phyloP scores from a whole-genome alignment of 2,329 filamentous ascomycete genomes.

The Colletotrichum coccodes region DNA sequence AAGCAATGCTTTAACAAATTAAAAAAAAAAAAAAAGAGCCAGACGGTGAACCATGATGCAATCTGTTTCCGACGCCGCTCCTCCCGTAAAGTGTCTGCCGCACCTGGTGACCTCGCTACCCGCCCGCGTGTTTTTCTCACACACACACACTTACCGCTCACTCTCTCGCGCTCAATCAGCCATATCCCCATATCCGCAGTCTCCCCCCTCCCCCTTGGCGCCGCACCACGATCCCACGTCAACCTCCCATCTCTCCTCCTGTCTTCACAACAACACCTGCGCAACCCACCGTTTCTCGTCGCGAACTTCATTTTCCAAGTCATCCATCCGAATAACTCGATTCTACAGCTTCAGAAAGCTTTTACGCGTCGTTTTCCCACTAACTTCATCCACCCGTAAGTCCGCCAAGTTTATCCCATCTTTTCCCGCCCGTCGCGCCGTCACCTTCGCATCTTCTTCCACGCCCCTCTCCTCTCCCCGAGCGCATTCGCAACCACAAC shows the following conservation, averaged over 20 bases:
- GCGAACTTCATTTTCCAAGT: neutral
- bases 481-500: constrained; percentile 7
- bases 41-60: neutral
- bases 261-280: constrained; percentile 6
- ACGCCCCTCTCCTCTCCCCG: neutral
- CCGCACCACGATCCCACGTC: constrained; percentile 8
- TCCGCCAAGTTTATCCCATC: neutral
- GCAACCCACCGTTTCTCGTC: neutral
- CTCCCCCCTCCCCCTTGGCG: neutral
- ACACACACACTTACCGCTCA: neutral
- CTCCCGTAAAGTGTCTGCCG: neutral
- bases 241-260: constrained; percentile 9
- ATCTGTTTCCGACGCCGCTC: neutral
- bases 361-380: neutral
- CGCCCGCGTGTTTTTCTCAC: neutral
- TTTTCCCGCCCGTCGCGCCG: constrained; percentile 1
- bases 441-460: neutral
- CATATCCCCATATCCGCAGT: constrained; percentile 10
- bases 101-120: constrained; percentile 5
- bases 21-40: neutral
- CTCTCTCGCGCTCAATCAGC: neutral
- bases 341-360: constrained; percentile 16
- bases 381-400: neutral
- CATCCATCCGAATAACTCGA: neutral
- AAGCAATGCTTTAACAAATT: neutral